Conservation (phyloP, 208 protist genomes). For the Balamuthia mandrillaris region DNA sequence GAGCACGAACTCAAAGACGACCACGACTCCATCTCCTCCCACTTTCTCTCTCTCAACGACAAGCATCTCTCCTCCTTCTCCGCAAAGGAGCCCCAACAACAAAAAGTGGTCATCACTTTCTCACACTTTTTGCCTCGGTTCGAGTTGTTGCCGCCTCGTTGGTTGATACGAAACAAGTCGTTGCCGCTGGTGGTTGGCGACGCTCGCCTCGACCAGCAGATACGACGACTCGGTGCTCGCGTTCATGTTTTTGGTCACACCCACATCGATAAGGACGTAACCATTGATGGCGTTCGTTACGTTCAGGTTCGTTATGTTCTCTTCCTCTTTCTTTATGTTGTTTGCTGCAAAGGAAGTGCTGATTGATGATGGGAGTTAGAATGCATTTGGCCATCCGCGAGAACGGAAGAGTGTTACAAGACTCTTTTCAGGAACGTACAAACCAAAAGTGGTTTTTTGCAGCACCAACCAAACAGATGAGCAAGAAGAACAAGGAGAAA, state of each 20-base stretch:
- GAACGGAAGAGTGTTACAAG: too few species aligned
- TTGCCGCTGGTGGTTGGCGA: constrained; percentile 12
- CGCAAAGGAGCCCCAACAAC: too few species aligned
- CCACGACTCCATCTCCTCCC: neutral
- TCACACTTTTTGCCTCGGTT: constrained; percentile 21
- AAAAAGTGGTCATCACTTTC: constrained; percentile 9
- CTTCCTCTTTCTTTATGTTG: neutral
- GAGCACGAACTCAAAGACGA: neutral
- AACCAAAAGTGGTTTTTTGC: too few species aligned
- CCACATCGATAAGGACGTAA: constrained; percentile 18
- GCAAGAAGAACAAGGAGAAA: too few species aligned
- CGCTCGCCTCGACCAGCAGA: neutral
- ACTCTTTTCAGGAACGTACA: too few species aligned
- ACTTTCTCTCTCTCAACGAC: constrained; percentile 10
- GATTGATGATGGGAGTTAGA: neutral
- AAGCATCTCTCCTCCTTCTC: neutral
- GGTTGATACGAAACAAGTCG: neutral
- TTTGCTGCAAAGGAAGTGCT: neutral
- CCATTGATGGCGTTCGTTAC: constrained; percentile 21
- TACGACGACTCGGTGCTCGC: neutral
- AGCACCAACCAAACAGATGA: too few species aligned
- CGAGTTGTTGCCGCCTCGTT: neutral
- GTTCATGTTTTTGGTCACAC: constrained; percentile 38
- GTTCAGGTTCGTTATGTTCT: neutral
- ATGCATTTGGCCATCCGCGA: constrained; percentile 10